These are phyloP conservation scores for Tulasnella sp. DNA, from an alignment of 768 basidiomycete genomes.

Conservation along the genomic window DNA sequence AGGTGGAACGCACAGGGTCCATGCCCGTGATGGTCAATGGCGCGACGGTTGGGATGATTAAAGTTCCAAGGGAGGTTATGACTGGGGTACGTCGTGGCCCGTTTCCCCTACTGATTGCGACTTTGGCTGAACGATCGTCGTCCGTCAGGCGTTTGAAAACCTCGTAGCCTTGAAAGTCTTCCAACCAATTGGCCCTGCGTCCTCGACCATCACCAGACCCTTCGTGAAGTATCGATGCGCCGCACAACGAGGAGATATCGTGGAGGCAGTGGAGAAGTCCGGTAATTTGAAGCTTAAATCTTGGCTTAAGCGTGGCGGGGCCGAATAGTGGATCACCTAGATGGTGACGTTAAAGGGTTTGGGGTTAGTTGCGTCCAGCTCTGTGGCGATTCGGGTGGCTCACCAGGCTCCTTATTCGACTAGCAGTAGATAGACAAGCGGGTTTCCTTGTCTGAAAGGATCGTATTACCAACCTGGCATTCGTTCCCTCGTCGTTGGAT, in stretches of 20 bases:
- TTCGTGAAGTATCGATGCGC: conserved; percentile 72
- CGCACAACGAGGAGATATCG: conserved; percentile 61
- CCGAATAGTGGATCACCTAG: neutral
- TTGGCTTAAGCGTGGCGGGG: conserved; percentile 57
- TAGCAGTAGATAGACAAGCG: no score
- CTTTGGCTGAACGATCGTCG: conserved; percentile 7
- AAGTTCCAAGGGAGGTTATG: conserved; percentile 60
- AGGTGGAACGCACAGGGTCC: conserved; percentile 64
- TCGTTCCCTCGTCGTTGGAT: no score
- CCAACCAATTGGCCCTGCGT: conserved; percentile 46
- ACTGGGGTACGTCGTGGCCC: conserved; percentile 50
- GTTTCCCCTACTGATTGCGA: neutral
- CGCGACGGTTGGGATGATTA: conserved; percentile 55
- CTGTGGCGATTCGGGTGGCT: neutral
- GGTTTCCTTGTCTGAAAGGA: no score
- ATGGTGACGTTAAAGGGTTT: neutral
- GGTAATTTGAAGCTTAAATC: conserved; percentile 71
- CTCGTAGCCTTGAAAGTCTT: conserved; percentile 59
- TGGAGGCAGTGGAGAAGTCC: conserved; percentile 57
- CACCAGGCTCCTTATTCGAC: neutral
- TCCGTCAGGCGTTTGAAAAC: conserved; percentile 67
- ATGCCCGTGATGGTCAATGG: conserved; percentile 74
- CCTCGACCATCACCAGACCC: conserved; percentile 53
- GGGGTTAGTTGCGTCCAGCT: neutral
- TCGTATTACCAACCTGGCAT: no score